Percentiles rank a stretch among this genome's conserved stretches.
phyloP scores from a whole-genome alignment of 176 grass and related monocot genomes.

The Bolboschoenus planiculmis region DNA sequence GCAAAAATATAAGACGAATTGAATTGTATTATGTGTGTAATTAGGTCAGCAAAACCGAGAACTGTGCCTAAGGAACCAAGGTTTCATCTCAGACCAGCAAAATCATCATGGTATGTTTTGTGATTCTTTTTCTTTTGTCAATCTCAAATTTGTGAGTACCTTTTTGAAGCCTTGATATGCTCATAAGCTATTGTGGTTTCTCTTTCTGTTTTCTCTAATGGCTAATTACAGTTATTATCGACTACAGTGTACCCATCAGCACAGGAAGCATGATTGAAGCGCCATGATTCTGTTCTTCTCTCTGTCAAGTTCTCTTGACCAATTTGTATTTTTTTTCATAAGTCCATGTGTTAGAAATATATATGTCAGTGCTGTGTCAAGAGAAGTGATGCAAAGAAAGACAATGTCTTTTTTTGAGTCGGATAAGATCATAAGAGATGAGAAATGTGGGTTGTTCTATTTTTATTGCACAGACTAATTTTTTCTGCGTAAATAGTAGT shows the following conservation, averaged over 20 bases:
- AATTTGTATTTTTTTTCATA: slow-evolving; percentile 6
- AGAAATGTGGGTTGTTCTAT: not conserved
- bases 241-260: slow-evolving; percentile 38
- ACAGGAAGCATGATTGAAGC: slow-evolving; percentile 26
- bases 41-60: slow-evolving; percentile 61
- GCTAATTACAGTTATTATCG: slow-evolving; percentile 63
- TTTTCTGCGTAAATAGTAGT: not conserved
- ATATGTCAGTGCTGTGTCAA: not conserved
- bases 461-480: not conserved
- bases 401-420: not conserved
- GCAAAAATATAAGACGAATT: not conserved
- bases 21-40: slow-evolving; percentile 13
- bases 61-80: slow-evolving; percentile 79
- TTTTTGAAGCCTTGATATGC: slow-evolving; percentile 10
- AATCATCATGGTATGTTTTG: slow-evolving; percentile 53
- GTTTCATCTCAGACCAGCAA: slow-evolving; percentile 51
- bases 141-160: not conserved
- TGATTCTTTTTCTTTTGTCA: not conserved
- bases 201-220: slow-evolving; percentile 31
- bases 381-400: not conserved
- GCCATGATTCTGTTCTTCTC: not conserved
- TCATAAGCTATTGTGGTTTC: slow-evolving; percentile 41
- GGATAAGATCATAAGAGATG: not conserved
- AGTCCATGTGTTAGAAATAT: not conserved
- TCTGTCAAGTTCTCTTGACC: slow-evolving; percentile 25